Evolutionary conservation across 768 basidiomycete species (phyloP).

Genomic region (Tulasnella sp.): DNA sequence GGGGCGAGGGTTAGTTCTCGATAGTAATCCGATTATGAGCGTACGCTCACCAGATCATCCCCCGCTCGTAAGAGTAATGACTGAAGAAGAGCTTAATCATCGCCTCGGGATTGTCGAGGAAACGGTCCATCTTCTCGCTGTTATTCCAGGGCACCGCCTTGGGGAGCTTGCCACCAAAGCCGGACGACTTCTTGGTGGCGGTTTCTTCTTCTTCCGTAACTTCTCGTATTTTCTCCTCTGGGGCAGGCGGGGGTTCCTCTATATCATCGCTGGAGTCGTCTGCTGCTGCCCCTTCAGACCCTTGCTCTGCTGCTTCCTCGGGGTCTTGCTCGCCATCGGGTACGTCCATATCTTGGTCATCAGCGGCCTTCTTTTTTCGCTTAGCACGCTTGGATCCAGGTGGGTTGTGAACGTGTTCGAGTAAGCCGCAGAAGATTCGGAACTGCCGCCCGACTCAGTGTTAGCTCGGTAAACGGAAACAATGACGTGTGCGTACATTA

Average conservation of each 20-base stretch:
- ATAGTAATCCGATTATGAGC: background rate
- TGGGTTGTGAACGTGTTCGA: conserved; percentile 2
- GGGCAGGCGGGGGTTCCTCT: background rate
- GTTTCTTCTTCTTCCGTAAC: background rate
- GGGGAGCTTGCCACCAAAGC: background rate
- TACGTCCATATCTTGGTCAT: background rate
- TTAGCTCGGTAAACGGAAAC: background rate
- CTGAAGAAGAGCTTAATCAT: conserved; percentile 8
- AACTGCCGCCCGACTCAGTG: background rate
- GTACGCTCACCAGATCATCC: conserved; percentile 4
- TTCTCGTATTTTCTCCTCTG: background rate
- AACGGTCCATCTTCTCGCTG: background rate
- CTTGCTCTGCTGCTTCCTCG: background rate
- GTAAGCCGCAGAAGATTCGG: conserved; percentile 7
- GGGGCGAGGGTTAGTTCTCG: background rate
- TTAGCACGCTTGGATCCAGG: background rate
- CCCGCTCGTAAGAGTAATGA: conserved; percentile 1
- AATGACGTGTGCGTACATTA: background rate
- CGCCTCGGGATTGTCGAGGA: conserved; percentile 2
- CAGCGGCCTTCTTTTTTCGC: background rate
- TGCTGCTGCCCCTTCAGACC: background rate
- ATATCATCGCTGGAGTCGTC: background rate
- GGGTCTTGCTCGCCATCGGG: background rate
- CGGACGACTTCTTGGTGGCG: background rate
- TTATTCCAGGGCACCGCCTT: background rate